Conservation (phyloP, 441 rosid species). For the Metrosideros polymorpha region DNA sequence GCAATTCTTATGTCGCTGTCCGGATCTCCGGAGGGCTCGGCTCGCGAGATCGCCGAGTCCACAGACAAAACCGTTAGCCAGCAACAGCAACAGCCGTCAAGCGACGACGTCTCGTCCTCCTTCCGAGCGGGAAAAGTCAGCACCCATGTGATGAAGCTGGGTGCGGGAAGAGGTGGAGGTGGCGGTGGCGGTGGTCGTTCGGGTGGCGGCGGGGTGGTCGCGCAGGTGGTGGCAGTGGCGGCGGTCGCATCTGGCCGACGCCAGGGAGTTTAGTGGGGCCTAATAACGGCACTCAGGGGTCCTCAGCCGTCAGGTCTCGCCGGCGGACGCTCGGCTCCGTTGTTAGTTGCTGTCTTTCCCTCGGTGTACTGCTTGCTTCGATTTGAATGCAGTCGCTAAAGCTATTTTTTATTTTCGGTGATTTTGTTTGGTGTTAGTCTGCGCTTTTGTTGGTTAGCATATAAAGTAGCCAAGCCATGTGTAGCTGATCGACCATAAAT, state of each 20-base stretch:
- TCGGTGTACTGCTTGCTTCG: background rate
- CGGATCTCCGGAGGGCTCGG: slow-evolving; percentile 6
- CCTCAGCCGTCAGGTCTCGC: background rate
- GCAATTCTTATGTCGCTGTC: slow-evolving; percentile 3
- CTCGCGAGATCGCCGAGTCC: background rate
- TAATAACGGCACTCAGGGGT: background rate
- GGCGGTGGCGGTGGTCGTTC: background rate
- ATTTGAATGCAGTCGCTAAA: too few species aligned
- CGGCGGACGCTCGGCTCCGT: background rate
- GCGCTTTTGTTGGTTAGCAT: background rate
- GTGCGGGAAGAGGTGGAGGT: background rate
- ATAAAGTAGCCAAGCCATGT: too few species aligned
- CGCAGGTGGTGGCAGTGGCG: background rate
- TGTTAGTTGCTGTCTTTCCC: background rate
- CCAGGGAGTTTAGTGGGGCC: background rate
- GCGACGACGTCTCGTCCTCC: background rate
- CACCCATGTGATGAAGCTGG: slow-evolving; percentile 1
- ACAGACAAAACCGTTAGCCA: background rate
- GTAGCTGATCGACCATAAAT: background rate
- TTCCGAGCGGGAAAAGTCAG: background rate
- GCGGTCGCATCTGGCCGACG: background rate
- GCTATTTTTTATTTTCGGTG: background rate
- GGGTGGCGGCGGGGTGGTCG: background rate
- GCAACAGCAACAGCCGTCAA: background rate
- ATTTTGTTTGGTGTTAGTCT: background rate